Evolutionary conservation across 345 rosid species (phyloP).

Genomic region (Eutrema heterophyllum): DNA sequence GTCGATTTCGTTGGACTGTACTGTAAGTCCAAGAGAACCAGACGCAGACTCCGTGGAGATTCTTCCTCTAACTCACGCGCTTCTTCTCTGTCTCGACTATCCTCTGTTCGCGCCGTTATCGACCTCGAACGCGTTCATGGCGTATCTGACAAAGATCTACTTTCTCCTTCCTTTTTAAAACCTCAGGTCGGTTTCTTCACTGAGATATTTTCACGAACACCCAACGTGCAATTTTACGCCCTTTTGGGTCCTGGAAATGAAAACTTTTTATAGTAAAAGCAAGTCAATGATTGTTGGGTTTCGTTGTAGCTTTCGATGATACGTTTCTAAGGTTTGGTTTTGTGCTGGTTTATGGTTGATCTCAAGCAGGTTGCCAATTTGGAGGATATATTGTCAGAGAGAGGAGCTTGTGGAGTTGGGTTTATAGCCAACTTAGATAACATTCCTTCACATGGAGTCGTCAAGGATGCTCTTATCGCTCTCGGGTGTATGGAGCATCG

Average conservation of each 20-base stretch:
- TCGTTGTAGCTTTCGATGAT: not conserved
- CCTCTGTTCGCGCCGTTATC: slow-evolving; percentile 50
- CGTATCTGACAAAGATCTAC: slow-evolving; percentile 6
- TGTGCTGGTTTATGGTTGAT: not conserved
- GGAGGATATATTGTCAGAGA: slow-evolving; percentile 84
- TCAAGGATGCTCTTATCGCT: slow-evolving; percentile 79
- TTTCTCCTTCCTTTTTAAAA: slow-evolving; percentile 33
- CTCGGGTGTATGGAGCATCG: slow-evolving; percentile 99
- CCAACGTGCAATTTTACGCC: not conserved
- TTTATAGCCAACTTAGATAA: slow-evolving; percentile 97
- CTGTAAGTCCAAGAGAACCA: slow-evolving; percentile 38
- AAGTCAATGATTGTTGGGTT: no score
- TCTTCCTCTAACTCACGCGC: slow-evolving; percentile 26
- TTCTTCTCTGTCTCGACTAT: slow-evolving; percentile 31
- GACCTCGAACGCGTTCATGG: slow-evolving; percentile 34
- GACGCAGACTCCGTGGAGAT: slow-evolving; percentile 47
- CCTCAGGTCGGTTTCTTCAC: slow-evolving; percentile 43
- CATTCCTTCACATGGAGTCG: slow-evolving; percentile 71
- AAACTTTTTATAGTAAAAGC: no score
- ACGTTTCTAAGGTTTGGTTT: not conserved
- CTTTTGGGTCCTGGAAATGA: not conserved
- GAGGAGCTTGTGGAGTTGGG: slow-evolving; percentile 99
- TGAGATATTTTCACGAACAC: not conserved
- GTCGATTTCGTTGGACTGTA: slow-evolving; percentile 68
- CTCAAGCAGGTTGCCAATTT: slow-evolving; percentile 60